These are phyloP conservation scores for Saccharomycopsis synnaedendra DNA, from an alignment of 805 yeast species.

Conservation along the genomic window DNA sequence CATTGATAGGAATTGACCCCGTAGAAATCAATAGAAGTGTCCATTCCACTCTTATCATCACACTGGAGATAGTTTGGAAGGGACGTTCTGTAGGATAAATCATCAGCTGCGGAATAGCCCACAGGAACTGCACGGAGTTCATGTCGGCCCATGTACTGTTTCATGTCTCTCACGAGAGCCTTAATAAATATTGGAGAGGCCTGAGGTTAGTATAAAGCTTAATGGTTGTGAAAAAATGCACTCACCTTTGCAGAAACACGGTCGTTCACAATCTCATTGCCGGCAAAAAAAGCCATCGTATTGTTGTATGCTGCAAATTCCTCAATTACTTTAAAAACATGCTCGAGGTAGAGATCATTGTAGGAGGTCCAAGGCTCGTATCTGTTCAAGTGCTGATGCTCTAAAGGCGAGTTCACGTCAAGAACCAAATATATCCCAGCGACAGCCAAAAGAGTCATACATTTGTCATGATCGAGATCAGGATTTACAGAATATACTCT, in stretches of 20 bases:
- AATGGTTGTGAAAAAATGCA: not conserved
- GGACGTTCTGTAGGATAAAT: slow-evolving; percentile 61
- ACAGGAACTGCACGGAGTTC: slow-evolving; percentile 66
- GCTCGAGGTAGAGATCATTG: slow-evolving; percentile 55
- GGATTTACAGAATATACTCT: slow-evolving; percentile 85
- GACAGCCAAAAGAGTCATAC: slow-evolving; percentile 84
- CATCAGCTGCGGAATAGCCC: slow-evolving; percentile 97
- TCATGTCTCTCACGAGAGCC: slow-evolving; percentile 73
- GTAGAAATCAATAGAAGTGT: slow-evolving; percentile 59
- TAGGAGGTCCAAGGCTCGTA: slow-evolving; percentile 93
- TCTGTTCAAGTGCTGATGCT: slow-evolving; percentile 69
- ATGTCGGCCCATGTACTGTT: slow-evolving; percentile 49
- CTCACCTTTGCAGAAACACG: slow-evolving; percentile 41
- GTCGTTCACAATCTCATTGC: slow-evolving; percentile 85
- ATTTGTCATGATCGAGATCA: slow-evolving; percentile 67
- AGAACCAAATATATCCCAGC: slow-evolving; percentile 88
- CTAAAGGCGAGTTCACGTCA: slow-evolving; percentile 84
- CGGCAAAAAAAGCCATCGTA: slow-evolving; percentile 85
- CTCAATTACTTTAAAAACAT: slow-evolving; percentile 67
- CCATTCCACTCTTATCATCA: slow-evolving; percentile 36
- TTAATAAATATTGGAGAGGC: slow-evolving; percentile 68
- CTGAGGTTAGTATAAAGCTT: not conserved
- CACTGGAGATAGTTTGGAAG: slow-evolving; percentile 77
- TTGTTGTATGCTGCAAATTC: slow-evolving; percentile 79
- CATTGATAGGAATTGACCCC: slow-evolving; percentile 78